phyloP scores from a whole-genome alignment of 306 rosid genomes.

The Prunus campanulata region DNA sequence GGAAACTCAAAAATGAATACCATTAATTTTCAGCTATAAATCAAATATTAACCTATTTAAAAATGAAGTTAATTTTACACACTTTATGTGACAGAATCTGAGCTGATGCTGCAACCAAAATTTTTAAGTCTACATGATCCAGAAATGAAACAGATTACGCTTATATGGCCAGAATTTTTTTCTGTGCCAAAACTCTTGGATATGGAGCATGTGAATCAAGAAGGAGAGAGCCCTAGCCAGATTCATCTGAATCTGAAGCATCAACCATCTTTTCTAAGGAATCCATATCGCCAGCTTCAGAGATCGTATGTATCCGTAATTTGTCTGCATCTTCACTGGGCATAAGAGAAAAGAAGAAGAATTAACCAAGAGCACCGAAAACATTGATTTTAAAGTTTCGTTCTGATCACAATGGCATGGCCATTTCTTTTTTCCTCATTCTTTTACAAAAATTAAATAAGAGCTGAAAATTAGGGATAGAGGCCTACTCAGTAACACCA shows the following conservation, averaged over 20 bases:
- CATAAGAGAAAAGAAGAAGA: constrained; percentile 8
- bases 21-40: not conserved
- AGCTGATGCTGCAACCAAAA: constrained; percentile 15
- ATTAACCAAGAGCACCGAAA: constrained; percentile 18
- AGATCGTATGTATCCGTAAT: constrained; percentile 68
- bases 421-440: not conserved
- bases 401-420: not conserved
- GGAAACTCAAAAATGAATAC: no score
- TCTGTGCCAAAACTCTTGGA: not conserved
- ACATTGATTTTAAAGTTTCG: not conserved
- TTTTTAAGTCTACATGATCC: constrained; percentile 16
- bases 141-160: not conserved
- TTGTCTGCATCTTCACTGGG: constrained; percentile 82
- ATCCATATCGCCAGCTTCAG: constrained; percentile 79
- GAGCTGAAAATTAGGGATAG: constrained; percentile 21
- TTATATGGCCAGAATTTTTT: not conserved
- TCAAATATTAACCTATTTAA: not conserved
- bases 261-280: constrained; percentile 79
- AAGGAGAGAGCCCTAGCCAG: constrained; percentile 23
- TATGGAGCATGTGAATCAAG: constrained; percentile 26
- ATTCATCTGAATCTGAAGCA: constrained; percentile 59
- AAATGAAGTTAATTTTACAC: not conserved
- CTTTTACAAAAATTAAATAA: not conserved
- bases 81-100: not conserved
- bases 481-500: constrained; percentile 89